phyloP scores from a whole-genome alignment of 257 asterid genomes.

The Petunia secreta region DNA sequence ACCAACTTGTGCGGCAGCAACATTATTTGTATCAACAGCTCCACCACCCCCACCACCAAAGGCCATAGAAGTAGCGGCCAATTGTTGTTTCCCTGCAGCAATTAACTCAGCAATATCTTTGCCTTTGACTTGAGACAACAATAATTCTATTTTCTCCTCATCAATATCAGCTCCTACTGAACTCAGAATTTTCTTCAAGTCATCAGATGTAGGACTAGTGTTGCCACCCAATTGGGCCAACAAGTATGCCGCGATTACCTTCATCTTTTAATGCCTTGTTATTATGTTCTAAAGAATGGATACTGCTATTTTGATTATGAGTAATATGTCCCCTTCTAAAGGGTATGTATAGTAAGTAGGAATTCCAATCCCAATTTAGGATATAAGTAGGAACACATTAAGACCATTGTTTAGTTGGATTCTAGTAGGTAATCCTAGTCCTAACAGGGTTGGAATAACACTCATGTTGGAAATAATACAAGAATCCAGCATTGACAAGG shows the following conservation, averaged over 20 bases:
- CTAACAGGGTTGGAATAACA: too few species aligned
- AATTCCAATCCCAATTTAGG: too few species aligned
- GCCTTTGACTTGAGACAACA: constrained; percentile 20
- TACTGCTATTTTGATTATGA: too few species aligned
- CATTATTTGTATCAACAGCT: not conserved
- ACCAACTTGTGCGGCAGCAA: not conserved
- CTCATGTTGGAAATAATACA: too few species aligned
- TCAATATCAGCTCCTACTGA: constrained; percentile 20
- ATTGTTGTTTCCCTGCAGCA: constrained; percentile 24
- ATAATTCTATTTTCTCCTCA: constrained; percentile 23
- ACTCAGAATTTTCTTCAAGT: constrained; percentile 20
- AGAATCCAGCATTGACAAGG: too few species aligned
- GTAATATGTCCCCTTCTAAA: too few species aligned
- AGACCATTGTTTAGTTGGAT: too few species aligned
- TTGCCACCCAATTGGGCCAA: too few species aligned
- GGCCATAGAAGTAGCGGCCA: constrained; percentile 13
- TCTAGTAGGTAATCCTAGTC: too few species aligned
- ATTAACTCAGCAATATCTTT: constrained; percentile 27
- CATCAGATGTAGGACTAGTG: constrained; percentile 26
- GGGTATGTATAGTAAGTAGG: too few species aligned
- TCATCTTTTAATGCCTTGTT: constrained; percentile 12
- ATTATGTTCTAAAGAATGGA: too few species aligned
- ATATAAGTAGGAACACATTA: too few species aligned
- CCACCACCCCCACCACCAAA: not conserved
- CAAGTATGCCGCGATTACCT: constrained; percentile 19